phyloP scores from a whole-genome alignment of 495 filamentous ascomycete species.

The Penicillium bovifimosum region DNA sequence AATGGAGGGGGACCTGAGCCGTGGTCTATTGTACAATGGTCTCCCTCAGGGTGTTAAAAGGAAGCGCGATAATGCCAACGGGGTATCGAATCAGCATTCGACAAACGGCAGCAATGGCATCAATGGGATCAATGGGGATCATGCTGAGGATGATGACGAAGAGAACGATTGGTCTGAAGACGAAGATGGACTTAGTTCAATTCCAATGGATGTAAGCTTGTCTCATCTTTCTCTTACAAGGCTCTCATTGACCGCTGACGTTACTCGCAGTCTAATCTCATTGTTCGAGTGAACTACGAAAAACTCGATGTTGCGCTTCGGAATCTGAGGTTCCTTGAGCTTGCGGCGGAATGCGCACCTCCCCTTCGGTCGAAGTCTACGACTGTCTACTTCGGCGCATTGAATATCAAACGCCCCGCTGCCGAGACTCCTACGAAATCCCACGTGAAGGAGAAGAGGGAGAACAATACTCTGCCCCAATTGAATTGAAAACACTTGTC shows the following conservation, averaged over 20 bases:
- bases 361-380: conserved; percentile 65
- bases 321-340: conserved; percentile 64
- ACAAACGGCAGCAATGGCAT: conserved; percentile 23
- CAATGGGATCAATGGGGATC: conserved; percentile 26
- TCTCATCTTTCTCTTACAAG: not conserved
- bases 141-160: conserved; percentile 23
- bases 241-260: not conserved
- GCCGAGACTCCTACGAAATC: conserved; percentile 55
- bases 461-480: conserved; percentile 33
- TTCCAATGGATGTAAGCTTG: conserved; percentile 39
- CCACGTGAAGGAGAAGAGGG: conserved; percentile 50
- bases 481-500: conserved; percentile 33
- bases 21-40: conserved; percentile 32
- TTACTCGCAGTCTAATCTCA: conserved; percentile 46
- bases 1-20: conserved; percentile 30
- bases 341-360: conserved; percentile 50
- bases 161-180: conserved; percentile 41
- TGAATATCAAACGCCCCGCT: conserved; percentile 62
- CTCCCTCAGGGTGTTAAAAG: conserved; percentile 36
- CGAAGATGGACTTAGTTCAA: conserved; percentile 30
- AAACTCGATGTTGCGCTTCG: conserved; percentile 78
- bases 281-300: conserved; percentile 78
- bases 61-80: conserved; percentile 17
- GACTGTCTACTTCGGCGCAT: conserved; percentile 61
- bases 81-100: conserved; percentile 14